Evolutionary conservation across 208 protist species (phyloP), one percentile per base, ranked within the genome.

Genomic region (Trypanosoma vivax): DNA sequence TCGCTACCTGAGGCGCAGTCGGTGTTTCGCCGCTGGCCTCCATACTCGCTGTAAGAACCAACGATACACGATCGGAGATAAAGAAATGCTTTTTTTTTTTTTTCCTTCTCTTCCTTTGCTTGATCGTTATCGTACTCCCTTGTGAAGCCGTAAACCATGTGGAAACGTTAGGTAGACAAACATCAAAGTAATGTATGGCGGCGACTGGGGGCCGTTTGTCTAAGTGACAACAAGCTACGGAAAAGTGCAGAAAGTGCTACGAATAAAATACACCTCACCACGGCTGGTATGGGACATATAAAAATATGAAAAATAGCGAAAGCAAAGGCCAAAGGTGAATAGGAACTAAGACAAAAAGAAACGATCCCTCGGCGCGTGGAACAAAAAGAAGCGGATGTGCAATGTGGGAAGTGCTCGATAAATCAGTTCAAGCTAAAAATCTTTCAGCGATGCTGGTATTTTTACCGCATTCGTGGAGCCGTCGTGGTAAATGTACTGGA

Each of bases 391-490:
- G 23, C 10, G 14, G n/a, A 50, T 14, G 33, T 37, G n/a, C n/a
- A n/a, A n/a, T n/a, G n/a, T n/a, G n/a, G n/a, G n/a, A n/a, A n/a
- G n/a, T n/a, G n/a, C n/a, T n/a, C n/a, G n/a, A n/a, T n/a, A n/a
- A n/a, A n/a, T n/a, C n/a, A n/a, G 11, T 63, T 21, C 35, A 23
- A 14, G 6, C 40, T 73, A 88, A 48, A 90, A 93, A 41, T 93
- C 82, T 4, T 57, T 45, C 24, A 89, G 50, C 2, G 56, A 56
- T 3, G 86, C 82, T 1, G 78, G 78, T 56, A 90, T 82, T 46
- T 80, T 80, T 21, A 93, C 82, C 2, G 77, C 86, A 46, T 93
- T 93, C 10, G 86, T 90, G 47, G 64, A 75, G 16, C 86, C 86
- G 35, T 90, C 86, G 31, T 87, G 71, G 52, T 89, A 88, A 1